phyloP scores from a whole-genome alignment of 345 rosid genomes.

The Eucalyptus sp. region DNA sequence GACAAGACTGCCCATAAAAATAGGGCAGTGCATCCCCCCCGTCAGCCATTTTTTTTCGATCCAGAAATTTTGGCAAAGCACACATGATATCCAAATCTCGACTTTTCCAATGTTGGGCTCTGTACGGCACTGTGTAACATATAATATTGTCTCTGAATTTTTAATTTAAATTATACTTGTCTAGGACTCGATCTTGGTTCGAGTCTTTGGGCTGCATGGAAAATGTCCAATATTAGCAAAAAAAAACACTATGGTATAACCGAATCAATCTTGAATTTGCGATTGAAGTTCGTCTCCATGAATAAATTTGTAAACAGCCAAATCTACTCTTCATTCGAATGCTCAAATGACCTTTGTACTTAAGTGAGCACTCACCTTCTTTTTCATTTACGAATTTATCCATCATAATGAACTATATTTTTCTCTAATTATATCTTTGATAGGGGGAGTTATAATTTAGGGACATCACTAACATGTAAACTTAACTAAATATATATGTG shows the following conservation, averaged over 20 bases:
- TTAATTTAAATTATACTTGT: rapidly evolving
- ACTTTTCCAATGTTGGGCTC: background rate
- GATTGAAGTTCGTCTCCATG: background rate
- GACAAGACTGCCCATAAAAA: background rate
- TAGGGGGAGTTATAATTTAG: background rate
- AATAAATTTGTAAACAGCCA: background rate
- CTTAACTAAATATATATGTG: background rate
- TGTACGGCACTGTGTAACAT: background rate
- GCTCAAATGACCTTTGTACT: background rate
- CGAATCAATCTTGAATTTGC: background rate
- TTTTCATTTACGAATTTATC: background rate
- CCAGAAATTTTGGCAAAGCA: background rate
- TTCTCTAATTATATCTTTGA: background rate
- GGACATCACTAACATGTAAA: background rate
- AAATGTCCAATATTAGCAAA: no score
- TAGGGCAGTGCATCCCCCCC: background rate
- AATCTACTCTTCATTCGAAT: background rate
- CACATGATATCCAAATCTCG: background rate
- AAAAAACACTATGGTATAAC: background rate
- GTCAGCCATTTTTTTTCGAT: background rate
- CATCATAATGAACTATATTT: background rate
- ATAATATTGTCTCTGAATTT: no score
- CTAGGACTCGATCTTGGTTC: rapidly evolving
- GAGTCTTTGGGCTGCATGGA: rapidly evolving
- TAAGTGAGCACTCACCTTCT: background rate